A percentile compares a stretch with the other conserved stretches of the same genome.
These are phyloP conservation scores for Solanum pinnatisectum DNA, from an alignment of 257 asterid species.

Conservation along the genomic window DNA sequence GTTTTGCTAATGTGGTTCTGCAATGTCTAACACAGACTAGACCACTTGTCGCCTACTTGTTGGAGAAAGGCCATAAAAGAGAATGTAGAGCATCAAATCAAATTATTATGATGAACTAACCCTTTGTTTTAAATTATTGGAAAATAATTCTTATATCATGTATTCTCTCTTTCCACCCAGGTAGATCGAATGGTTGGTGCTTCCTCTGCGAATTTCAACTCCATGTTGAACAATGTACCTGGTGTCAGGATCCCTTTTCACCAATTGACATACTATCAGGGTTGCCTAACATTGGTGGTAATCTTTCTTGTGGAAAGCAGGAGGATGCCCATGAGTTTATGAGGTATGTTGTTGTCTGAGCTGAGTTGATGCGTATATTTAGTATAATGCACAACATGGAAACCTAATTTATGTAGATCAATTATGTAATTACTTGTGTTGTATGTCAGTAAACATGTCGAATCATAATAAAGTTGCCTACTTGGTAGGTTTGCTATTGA, in stretches of 20 bases:
- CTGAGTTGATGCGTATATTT: not conserved
- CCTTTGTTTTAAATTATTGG: not conserved
- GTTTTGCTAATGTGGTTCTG: constrained; percentile 91
- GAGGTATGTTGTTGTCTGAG: constrained; percentile 40
- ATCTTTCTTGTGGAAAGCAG: constrained; percentile 86
- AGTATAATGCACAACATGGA: not conserved
- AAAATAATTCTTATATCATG: not conserved
- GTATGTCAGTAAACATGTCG: not conserved
- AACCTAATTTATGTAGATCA: not conserved
- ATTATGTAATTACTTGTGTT: not conserved
- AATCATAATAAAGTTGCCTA: constrained; percentile 1
- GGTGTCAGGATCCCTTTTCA: constrained; percentile 65
- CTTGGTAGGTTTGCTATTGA: constrained; percentile 82
- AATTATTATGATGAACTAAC: not conserved
- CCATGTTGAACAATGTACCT: constrained; percentile 57
- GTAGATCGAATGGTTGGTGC: constrained; percentile 81
- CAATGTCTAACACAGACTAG: constrained; percentile 84
- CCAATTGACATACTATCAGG: constrained; percentile 76
- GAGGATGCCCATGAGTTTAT: constrained; percentile 99
- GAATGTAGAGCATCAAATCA: constrained; percentile 42
- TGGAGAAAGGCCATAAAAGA: constrained; percentile 67
- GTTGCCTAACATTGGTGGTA: constrained; percentile 82
- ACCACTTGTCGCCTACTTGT: constrained; percentile 79
- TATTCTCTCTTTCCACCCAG: constrained; percentile 27
- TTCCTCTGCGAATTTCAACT: constrained; percentile 82